Evolutionary conservation across 1,139 yeast genomes (phyloP).

Genomic region (Geotrichum bryndzae): DNA sequence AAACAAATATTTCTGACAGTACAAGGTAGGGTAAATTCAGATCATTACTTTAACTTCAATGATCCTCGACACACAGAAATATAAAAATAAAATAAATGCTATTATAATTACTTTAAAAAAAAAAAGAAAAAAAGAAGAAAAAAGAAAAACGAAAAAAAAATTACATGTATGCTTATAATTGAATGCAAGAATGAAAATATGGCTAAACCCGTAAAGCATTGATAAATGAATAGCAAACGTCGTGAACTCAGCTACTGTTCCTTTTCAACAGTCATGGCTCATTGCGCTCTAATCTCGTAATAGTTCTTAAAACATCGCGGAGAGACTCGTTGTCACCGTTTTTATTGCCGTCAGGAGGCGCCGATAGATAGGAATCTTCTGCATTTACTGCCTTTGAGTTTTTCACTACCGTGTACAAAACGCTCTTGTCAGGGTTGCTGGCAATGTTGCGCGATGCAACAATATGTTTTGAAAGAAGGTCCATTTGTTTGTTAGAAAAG

Average conservation of each 20-base stretch:
- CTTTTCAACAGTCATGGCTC: not conserved
- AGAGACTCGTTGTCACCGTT: not conserved
- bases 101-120: not conserved
- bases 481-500: slow-evolving; percentile 9
- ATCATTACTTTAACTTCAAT: not conserved
- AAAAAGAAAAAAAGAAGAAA: not conserved
- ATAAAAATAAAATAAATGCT: not conserved
- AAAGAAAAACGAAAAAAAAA: not conserved
- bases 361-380: not conserved
- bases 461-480: not conserved
- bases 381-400: slow-evolving; percentile 4
- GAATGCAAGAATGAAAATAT: not conserved
- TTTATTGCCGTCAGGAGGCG: not conserved
- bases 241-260: not conserved
- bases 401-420: slow-evolving; percentile 4
- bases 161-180: not conserved
- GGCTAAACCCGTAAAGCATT: not conserved
- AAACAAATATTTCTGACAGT: not conserved
- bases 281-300: slow-evolving; percentile 15
- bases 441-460: not conserved
- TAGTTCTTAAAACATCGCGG: slow-evolving; percentile 15
- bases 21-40: slow-evolving; percentile 2
- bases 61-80: not conserved
- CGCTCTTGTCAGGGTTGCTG: slow-evolving; percentile 4
- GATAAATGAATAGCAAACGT: not conserved